phyloP scores from a whole-genome alignment of 2,329 filamentous ascomycete genomes.

The Trichoderma hamatum region DNA sequence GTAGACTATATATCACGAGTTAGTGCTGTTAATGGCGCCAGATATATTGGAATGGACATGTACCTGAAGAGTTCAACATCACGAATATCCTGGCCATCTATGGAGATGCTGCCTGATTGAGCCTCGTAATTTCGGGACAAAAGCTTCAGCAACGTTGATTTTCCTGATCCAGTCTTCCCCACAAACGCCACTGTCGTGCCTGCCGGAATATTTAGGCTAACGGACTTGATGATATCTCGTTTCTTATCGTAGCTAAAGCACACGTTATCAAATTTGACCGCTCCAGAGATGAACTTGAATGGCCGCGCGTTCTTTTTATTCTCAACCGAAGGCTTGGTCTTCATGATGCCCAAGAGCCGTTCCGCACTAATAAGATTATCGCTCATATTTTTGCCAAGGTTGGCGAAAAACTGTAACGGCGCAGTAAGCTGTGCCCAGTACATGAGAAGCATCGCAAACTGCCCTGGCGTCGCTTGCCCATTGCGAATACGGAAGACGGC shows the following conservation, averaged over 20 bases:
- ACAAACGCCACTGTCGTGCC: conserved; percentile 63
- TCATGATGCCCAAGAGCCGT: conserved; percentile 60
- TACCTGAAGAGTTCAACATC: conserved; percentile 56
- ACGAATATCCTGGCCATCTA: conserved; percentile 61
- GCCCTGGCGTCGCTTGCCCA: conserved; percentile 62
- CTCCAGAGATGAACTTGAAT: conserved; percentile 55
- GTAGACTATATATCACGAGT: conserved; percentile 44
- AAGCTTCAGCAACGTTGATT: conserved; percentile 62
- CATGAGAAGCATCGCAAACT: conserved; percentile 71
- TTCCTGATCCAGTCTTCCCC: conserved; percentile 62
- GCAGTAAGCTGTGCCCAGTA: conserved; percentile 75
- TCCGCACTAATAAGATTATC: conserved; percentile 62
- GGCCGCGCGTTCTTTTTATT: conserved; percentile 55
- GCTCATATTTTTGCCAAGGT: conserved; percentile 58
- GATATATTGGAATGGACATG: background rate
- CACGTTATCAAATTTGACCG: conserved; percentile 59
- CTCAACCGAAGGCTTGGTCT: conserved; percentile 57
- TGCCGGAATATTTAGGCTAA: conserved; percentile 54
- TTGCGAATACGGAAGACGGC: conserved; percentile 68
- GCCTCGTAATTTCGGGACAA: conserved; percentile 63
- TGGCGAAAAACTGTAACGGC: conserved; percentile 70
- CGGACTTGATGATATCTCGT: conserved; percentile 58
- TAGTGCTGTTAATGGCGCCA: conserved; percentile 25
- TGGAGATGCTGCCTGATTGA: conserved; percentile 53
- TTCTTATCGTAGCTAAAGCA: conserved; percentile 63